Percentiles rank a stretch among this genome's conserved stretches.
Evolutionary conservation across 1,139 yeast species (phyloP).

Genomic region (Yamadazyma trypodendri): DNA sequence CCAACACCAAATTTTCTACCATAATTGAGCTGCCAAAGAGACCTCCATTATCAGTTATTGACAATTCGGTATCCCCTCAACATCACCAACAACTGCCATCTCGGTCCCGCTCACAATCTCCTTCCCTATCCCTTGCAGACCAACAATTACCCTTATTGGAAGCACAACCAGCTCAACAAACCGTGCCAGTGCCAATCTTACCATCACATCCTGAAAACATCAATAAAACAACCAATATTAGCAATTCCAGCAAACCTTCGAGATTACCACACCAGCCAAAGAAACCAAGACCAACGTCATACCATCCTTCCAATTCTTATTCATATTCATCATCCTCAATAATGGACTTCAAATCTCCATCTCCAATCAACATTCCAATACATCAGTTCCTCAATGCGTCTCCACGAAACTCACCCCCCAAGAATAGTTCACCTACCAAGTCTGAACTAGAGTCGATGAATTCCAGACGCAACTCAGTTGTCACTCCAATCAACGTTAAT

Average conservation of each 20-base stretch:
- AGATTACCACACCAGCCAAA: constrained; percentile 45
- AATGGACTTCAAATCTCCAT: constrained; percentile 23
- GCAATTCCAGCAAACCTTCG: constrained; percentile 13
- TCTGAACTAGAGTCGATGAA: constrained; percentile 16
- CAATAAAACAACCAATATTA: background rate
- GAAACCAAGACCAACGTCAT: constrained; percentile 78
- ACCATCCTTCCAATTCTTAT: constrained; percentile 76
- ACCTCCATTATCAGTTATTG: constrained; percentile 15
- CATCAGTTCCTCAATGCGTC: constrained; percentile 34
- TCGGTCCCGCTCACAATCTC: background rate
- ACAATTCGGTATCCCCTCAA: constrained; percentile 10
- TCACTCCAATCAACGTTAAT: constrained; percentile 48
- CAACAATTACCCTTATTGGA: constrained; percentile 4
- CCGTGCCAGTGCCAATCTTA: constrained; percentile 10
- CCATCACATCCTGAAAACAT: constrained; percentile 3
- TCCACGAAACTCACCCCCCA: constrained; percentile 23
- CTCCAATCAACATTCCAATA: constrained; percentile 34
- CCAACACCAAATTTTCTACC: constrained; percentile 24
- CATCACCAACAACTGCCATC: constrained; percentile 8
- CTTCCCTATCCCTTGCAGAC: constrained; percentile 11
- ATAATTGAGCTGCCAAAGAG: constrained; percentile 47
- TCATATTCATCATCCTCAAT: constrained; percentile 51
- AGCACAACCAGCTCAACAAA: constrained; percentile 7
- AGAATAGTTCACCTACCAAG: constrained; percentile 16
- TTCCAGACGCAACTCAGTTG: constrained; percentile 43